These are phyloP conservation scores for Dendrostoma leiphaemia DNA, from an alignment of 2,329 filamentous ascomycete genomes.

Conservation along the genomic window DNA sequence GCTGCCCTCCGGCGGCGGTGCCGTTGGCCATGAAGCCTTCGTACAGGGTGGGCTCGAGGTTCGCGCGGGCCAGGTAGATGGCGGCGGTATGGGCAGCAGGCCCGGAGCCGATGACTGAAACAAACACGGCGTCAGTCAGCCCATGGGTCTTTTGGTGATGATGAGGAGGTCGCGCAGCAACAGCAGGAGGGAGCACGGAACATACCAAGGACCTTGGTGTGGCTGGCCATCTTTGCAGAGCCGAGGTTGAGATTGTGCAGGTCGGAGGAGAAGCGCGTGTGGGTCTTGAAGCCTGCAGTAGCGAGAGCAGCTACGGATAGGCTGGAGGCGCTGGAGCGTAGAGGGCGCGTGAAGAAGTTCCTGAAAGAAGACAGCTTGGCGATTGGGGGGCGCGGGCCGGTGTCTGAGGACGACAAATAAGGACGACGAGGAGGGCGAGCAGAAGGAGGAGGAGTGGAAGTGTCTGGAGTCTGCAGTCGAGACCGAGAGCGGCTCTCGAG, in stretches of 20 bases:
- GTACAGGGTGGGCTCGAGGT: slow-evolving; percentile 92
- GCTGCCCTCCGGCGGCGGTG: slow-evolving; percentile 91
- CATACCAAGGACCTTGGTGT: slow-evolving; percentile 87
- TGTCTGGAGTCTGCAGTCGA: too few relatives aligned
- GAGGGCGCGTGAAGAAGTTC: slow-evolving; percentile 65
- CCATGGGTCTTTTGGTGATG: too few relatives aligned
- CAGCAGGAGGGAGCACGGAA: slow-evolving; percentile 29
- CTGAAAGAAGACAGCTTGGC: slow-evolving; percentile 96
- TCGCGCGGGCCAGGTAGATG: slow-evolving; percentile 91
- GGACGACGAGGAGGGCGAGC: too few relatives aligned
- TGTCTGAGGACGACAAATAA: too few relatives aligned
- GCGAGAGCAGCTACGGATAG: slow-evolving; percentile 71
- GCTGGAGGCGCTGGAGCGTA: slow-evolving; percentile 71
- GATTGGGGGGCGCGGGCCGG: slow-evolving; percentile 33
- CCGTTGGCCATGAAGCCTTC: slow-evolving; percentile 98
- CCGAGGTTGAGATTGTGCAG: slow-evolving; percentile 38
- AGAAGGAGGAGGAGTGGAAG: not conserved
- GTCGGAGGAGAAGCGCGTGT: slow-evolving; percentile 30
- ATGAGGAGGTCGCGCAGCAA: too few relatives aligned
- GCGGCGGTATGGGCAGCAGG: slow-evolving; percentile 96
- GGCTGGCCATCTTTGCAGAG: slow-evolving; percentile 63
- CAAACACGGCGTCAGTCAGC: slow-evolving; percentile 1
- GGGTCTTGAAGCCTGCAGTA: slow-evolving; percentile 59
- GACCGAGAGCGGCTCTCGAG: too few relatives aligned
- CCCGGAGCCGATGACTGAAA: slow-evolving; percentile 80